Conservation (phyloP, 768 basidiomycete species). For the Mrakia hoshinonis region DNA sequence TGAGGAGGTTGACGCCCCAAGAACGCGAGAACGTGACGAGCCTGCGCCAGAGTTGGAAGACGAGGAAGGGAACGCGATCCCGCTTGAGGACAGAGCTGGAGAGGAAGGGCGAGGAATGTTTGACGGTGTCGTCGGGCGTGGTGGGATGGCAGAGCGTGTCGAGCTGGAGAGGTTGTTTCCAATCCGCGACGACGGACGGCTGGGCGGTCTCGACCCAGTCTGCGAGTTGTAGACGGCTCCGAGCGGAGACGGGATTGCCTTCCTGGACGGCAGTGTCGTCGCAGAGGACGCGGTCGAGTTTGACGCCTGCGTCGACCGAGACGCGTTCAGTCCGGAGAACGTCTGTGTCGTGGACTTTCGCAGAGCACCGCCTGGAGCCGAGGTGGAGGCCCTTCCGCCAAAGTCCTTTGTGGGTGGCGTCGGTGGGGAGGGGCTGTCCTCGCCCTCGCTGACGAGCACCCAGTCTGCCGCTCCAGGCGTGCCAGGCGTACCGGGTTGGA, state of each 20-base stretch:
- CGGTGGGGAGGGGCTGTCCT: slow-evolving; percentile 16
- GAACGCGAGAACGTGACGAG: background rate
- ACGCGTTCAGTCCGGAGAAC: too few relatives aligned
- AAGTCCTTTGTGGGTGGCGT: background rate
- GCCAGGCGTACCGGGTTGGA: background rate
- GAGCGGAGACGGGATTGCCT: slow-evolving; percentile 3
- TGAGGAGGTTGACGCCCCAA: background rate
- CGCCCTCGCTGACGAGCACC: slow-evolving; percentile 25
- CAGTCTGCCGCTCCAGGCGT: slow-evolving; percentile 26
- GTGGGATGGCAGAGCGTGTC: background rate
- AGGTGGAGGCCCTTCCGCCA: background rate
- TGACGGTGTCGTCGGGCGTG: slow-evolving; percentile 7
- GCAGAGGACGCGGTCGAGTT: background rate
- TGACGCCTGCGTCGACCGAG: background rate
- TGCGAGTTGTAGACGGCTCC: background rate
- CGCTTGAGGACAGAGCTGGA: background rate
- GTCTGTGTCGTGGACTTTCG: background rate
- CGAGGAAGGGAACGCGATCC: slow-evolving; percentile 9
- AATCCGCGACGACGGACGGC: slow-evolving; percentile 4
- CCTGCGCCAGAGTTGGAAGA: background rate
- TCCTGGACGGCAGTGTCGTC: background rate
- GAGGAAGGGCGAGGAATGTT: background rate
- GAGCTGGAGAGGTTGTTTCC: background rate
- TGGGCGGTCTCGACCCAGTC: background rate
- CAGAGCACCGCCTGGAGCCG: too few relatives aligned